Evolutionary conservation across 371 early-diverging fungal genomes (phyloP).

Genomic region (Saksenaea vasiformis): DNA sequence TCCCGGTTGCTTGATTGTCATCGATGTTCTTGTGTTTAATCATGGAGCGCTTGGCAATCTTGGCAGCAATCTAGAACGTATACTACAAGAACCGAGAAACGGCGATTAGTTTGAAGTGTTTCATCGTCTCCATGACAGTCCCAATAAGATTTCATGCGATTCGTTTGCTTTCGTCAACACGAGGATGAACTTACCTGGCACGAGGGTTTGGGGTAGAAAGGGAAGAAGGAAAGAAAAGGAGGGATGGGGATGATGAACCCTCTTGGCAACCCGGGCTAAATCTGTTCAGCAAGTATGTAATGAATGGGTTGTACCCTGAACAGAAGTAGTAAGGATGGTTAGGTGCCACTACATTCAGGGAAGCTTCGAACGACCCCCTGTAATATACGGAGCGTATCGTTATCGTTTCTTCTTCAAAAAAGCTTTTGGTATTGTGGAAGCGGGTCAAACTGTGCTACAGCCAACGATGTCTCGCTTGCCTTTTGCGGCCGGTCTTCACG

Average conservation of each 20-base stretch:
- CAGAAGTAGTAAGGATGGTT: not conserved
- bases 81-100: too few relatives aligned
- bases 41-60: too few relatives aligned
- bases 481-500: constrained; percentile 3
- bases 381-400: not conserved
- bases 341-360: not conserved
- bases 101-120: too few relatives aligned
- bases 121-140: not conserved
- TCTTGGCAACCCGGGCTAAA: not conserved
- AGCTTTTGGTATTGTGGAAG: not conserved
- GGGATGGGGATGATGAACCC: not conserved
- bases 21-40: too few relatives aligned
- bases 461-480: not conserved
- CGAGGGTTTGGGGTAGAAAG: not conserved
- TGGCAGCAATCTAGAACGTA: too few relatives aligned
- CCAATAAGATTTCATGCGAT: not conserved
- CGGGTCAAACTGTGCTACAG: constrained; percentile 3
- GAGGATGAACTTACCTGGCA: constrained; percentile 1
- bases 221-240: too few relatives aligned
- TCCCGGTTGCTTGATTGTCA: too few relatives aligned
- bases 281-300: not conserved
- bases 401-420: not conserved
- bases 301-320: constrained; percentile 1
- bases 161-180: not conserved
- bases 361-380: not conserved